Evolutionary conservation across 2,329 filamentous ascomycete genomes (phyloP), one percentile per base, ranked within the genome.

Genomic region (Rasamsonia emersonii): DNA sequence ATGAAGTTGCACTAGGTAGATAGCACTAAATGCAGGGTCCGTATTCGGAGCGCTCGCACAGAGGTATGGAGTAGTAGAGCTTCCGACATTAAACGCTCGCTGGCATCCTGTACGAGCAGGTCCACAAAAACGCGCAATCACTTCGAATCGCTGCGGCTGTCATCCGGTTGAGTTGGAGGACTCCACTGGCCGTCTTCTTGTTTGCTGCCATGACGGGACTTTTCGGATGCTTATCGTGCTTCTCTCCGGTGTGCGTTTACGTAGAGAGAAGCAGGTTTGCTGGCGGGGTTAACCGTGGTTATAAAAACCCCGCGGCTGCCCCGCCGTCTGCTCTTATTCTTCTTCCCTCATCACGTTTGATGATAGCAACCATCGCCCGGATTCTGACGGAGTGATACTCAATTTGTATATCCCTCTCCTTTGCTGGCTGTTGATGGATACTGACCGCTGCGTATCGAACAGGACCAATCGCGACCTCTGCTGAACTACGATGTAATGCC

Each of bases 401-500:
- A 13, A 36, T 30, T 36, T 33, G 32, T 35, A 35, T 32, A 28
- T 31, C 38, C 32, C 41, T 43, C 43, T 32, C 46, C 33, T 24
- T 2, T 8, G 9, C 30, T 10, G 11, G 27, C 11, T 10, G 10
- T 23, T 18, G 5, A 5, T 26, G 15, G 13, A 9, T 10, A 8
- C 20, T 23, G 20, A n/a, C n/a, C 8, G 8, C 7, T 5, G 10
- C 13, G 9, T 13, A 3, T 17, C 20, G 18, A 19, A 14, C 23
- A 33, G 10, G 14, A 9, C 24, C 13, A 9, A 15, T 34, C 18
- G 32, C 35, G 18, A 38, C 29, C n/a, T 26, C 13, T 14, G 36
- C 18, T 16, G 26, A 28, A 25, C 24, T 30, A 38, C 42, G 47
- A 50, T 50, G 45, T 47, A 51, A 50, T 41, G 29, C 34, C 27